A percentile compares a stretch with the other conserved stretches of the same genome.
Conservation (phyloP, 2,329 filamentous ascomycete genomes). For the Aspergillus transmontanensis region DNA sequence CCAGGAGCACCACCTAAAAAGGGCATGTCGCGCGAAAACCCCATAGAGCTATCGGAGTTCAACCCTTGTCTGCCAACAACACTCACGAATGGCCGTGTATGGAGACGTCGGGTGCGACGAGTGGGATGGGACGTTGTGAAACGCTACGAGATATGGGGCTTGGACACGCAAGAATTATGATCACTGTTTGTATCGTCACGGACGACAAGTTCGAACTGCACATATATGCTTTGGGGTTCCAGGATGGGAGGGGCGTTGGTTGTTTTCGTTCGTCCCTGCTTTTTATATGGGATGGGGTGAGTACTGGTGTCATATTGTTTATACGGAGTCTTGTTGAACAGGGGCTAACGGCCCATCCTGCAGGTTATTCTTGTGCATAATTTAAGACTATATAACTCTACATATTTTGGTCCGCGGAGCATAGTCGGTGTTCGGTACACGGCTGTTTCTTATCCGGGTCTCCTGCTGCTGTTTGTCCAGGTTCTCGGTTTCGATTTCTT, state of each 20-base stretch:
- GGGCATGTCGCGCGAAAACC: background rate
- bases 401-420: background rate
- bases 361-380: background rate
- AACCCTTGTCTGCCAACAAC: slow-evolving; percentile 12
- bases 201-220: background rate
- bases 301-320: background rate
- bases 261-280: background rate
- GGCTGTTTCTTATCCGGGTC: background rate
- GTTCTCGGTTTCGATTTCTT: background rate
- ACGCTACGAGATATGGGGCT: slow-evolving; percentile 47
- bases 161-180: slow-evolving; percentile 44
- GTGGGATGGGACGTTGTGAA: slow-evolving; percentile 45
- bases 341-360: background rate
- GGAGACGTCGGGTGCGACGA: slow-evolving; percentile 37
- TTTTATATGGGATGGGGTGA: background rate
- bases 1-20: background rate
- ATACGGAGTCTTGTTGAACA: background rate
- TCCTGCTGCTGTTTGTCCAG: background rate
- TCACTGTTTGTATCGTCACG: background rate
- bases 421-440: background rate
- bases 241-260: background rate
- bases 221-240: background rate
- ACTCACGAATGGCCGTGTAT: slow-evolving; percentile 25
- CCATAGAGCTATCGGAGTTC: background rate
- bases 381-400: background rate